These are phyloP conservation scores for Miamiensis avidus DNA, from an alignment of 169 alveolate genomes.

Conservation along the genomic window DNA sequence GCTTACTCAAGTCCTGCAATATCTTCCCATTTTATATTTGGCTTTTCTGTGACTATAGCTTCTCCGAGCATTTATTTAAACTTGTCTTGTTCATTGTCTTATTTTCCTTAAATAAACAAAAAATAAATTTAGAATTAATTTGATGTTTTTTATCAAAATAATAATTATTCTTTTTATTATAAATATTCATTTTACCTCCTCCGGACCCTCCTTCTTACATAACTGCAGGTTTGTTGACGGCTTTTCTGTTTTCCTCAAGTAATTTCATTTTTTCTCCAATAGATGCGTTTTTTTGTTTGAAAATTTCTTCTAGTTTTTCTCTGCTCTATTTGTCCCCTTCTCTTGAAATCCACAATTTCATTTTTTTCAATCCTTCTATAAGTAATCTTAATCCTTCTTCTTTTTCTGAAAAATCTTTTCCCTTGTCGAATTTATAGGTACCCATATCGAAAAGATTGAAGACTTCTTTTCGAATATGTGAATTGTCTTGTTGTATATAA, in stretches of 20 bases:
- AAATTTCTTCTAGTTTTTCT: neutral
- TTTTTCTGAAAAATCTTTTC: neutral
- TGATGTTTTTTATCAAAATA: no score
- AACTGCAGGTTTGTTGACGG: neutral
- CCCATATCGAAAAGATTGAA: neutral
- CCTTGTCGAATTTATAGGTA: neutral
- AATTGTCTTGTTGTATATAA: neutral
- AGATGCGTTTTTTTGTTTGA: neutral
- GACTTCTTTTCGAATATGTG: neutral
- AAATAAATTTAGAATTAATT: no score
- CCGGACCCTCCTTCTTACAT: neutral
- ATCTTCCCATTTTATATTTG: constrained; percentile 96
- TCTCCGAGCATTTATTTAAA: neutral
- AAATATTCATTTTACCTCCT: neutral
- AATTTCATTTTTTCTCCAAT: neutral
- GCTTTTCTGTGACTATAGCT: constrained; percentile 76
- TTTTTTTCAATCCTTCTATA: neutral
- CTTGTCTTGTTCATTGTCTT: neutral
- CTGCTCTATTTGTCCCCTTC: neutral
- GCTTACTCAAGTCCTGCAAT: constrained; percentile 96
- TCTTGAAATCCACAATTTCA: neutral
- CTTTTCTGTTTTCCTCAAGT: neutral
- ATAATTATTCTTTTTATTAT: no score
- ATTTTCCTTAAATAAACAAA: neutral
- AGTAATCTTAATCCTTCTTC: neutral